Percentiles rank a stretch among this genome's conserved stretches.
Conservation (phyloP, 176 grass and related monocot genomes). For the Avena atlantica region DNA sequence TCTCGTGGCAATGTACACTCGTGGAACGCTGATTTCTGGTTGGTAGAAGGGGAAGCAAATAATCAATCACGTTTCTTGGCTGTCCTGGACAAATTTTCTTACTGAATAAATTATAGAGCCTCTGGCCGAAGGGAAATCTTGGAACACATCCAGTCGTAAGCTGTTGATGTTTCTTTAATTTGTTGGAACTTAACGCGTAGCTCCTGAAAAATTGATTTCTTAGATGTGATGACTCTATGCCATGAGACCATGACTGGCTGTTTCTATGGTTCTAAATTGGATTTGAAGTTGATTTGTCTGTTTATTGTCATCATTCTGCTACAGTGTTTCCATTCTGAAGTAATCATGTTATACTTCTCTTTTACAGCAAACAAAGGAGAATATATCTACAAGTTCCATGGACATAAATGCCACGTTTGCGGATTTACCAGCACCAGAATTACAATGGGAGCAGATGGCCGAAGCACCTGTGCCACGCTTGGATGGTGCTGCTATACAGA, state of each 20-base stretch:
- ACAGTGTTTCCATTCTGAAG: background rate
- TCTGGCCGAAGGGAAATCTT: background rate
- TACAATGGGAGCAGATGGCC: conserved; percentile 92
- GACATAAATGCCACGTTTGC: conserved; percentile 90
- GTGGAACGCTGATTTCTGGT: background rate
- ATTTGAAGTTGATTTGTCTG: background rate
- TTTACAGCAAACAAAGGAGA: conserved; percentile 58
- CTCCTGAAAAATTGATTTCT: background rate
- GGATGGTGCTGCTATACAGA: conserved; percentile 94
- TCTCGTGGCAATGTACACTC: background rate
- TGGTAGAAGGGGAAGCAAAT: background rate
- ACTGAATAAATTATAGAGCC: background rate
- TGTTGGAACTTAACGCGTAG: background rate
- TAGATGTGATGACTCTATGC: background rate
- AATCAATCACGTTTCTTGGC: background rate
- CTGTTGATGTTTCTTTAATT: background rate
- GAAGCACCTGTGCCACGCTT: conserved; percentile 83
- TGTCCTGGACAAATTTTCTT: conserved; percentile 4
- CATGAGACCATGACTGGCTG: background rate
- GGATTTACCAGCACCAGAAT: conserved; percentile 70
- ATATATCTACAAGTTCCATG: conserved; percentile 49
- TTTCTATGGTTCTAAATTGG: conserved; percentile 10
- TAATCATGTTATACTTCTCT: conserved; percentile 28
- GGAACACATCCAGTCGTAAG: background rate
- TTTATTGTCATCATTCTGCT: conserved; percentile 32